Evolutionary conservation across 345 rosid species (phyloP).

Genomic region (Citrus medica): DNA sequence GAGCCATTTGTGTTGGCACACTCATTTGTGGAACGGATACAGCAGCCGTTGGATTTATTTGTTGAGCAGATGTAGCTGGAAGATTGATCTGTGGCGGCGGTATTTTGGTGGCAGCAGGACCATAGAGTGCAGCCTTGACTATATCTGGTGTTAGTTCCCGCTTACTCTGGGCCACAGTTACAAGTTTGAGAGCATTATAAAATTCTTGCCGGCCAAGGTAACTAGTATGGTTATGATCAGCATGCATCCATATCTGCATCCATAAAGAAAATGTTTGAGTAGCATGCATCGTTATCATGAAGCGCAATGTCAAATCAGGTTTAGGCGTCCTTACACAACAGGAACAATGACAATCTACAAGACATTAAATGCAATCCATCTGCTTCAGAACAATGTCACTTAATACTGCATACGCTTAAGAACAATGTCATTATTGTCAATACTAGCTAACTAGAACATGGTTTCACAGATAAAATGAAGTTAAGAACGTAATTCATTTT

Average conservation of each 20-base stretch:
- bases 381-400: not conserved
- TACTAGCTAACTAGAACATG: not conserved
- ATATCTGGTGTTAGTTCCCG: conserved; percentile 89
- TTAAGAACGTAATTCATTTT: not conserved
- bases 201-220: conserved; percentile 87
- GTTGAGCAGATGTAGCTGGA: conserved; percentile 48
- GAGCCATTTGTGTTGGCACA: conserved; percentile 26
- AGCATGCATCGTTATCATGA: not conserved
- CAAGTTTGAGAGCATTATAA: conserved; percentile 84
- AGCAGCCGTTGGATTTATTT: conserved; percentile 33
- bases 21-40: conserved; percentile 36
- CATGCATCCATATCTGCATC: conserved; percentile 79
- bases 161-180: conserved; percentile 97
- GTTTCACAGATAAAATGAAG: not conserved
- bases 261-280: conserved; percentile 18
- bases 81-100: conserved; percentile 90
- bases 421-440: not conserved
- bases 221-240: conserved; percentile 74
- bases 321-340: not conserved
- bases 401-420: not conserved
- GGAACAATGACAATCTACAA: not conserved
- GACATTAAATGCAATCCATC: not conserved
- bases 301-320: not conserved
- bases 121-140: conserved; percentile 87
- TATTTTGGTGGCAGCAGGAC: conserved; percentile 96